A percentile compares a stretch with the other conserved stretches of the same genome.
Conservation (phyloP, 139 green algal species). For the Gonium pectorale region DNA sequence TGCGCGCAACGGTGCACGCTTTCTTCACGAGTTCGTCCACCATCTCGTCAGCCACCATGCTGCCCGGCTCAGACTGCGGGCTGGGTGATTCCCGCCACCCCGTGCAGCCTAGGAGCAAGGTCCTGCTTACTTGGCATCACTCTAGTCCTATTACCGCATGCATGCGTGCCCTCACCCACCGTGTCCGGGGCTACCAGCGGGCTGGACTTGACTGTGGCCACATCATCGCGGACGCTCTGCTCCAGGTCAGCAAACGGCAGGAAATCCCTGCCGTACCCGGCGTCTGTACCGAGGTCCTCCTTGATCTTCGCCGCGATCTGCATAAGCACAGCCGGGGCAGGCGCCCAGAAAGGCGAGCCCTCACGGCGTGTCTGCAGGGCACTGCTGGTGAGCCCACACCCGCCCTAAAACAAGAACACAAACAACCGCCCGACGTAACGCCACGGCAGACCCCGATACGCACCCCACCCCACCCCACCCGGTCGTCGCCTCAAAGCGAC, state of each 20-base stretch:
- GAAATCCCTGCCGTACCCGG: constrained; percentile 55
- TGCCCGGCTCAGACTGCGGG: background rate
- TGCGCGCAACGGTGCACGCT: background rate
- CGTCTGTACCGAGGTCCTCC: constrained; percentile 56
- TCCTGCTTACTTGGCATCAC: background rate
- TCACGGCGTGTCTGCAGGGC: no score
- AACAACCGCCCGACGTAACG: no score
- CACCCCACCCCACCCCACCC: no score
- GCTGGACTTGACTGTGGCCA: constrained; percentile 51
- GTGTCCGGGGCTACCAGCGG: constrained; percentile 37
- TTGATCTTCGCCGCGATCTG: constrained; percentile 60
- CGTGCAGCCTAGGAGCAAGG: background rate
- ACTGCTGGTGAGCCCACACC: background rate
- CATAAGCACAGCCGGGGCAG: no score
- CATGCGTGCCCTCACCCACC: no score
- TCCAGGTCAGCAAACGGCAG: constrained; percentile 63
- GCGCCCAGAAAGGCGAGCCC: no score
- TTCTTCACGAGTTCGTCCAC: background rate
- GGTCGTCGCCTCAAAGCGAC: background rate
- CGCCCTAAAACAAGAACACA: no score
- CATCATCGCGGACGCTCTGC: constrained; percentile 65
- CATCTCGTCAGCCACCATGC: background rate
- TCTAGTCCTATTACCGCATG: no score
- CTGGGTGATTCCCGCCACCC: background rate
- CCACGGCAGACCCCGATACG: background rate